These are phyloP conservation scores for Neofusicoccum ribis DNA, from an alignment of 2,329 filamentous ascomycete species.

Conservation along the genomic window DNA sequence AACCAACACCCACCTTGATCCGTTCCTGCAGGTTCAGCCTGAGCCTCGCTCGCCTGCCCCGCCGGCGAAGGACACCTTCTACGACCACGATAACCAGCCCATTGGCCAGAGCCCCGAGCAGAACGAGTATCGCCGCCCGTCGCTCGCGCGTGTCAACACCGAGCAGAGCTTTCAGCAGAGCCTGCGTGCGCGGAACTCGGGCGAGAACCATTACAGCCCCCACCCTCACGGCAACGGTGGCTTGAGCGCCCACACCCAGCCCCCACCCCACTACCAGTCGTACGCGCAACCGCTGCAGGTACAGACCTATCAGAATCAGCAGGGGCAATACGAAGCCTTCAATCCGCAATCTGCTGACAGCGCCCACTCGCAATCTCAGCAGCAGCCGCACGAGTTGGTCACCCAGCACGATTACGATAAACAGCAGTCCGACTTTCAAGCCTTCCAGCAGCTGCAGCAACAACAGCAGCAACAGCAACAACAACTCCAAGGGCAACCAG, in stretches of 20 bases:
- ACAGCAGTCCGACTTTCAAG: conserved; percentile 23
- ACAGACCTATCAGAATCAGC: conserved; percentile 13
- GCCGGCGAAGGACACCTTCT: conserved; percentile 38
- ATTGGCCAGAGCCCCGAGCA: conserved; percentile 4
- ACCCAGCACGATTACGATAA: conserved; percentile 2
- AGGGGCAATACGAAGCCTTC: conserved; percentile 29
- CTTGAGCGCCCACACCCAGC: conserved; percentile 10
- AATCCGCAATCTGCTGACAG: conserved; percentile 33
- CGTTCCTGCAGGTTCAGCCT: conserved; percentile 37
- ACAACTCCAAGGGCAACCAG: conserved; percentile 26
- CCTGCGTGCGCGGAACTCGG: conserved; percentile 31
- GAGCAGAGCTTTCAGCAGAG: conserved; percentile 34
- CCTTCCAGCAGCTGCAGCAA: conserved; percentile 35
- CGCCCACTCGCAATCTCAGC: conserved; percentile 33
- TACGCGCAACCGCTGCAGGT: conserved; percentile 13
- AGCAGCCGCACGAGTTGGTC: conserved; percentile 26
- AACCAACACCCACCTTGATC: conserved; percentile 32
- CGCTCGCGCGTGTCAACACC: conserved; percentile 38
- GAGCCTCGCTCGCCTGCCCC: conserved; percentile 32
- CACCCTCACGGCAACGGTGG: conserved; percentile 33
- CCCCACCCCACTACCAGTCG: conserved; percentile 15
- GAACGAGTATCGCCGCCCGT: conserved; percentile 8
- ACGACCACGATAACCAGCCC: not conserved
- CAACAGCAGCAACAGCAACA: conserved; percentile 30
- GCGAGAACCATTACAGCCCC: conserved; percentile 43